Evolutionary conservation across 2,329 filamentous ascomycete genomes (phyloP), one percentile per base, ranked within the genome.

Genomic region (Diaporthe sp.): DNA sequence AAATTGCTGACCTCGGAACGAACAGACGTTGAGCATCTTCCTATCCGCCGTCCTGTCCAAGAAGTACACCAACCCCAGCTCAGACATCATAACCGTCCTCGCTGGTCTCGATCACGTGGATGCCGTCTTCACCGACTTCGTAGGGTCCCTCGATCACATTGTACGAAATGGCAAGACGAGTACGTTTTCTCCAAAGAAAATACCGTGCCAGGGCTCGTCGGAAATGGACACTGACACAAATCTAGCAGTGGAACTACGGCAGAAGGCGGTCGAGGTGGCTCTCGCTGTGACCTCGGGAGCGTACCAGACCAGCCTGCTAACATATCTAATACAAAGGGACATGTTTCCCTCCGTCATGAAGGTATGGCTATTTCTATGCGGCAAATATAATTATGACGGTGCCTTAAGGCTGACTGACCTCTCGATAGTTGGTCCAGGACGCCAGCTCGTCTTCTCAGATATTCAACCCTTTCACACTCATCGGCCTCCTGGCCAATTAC

Each of bases 341-440:
- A 88, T 98, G 49, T 99, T 99, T 81, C 96, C 96, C 28, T 93
- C 95, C 12, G 89, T 98, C 72, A 98, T 98, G 92, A 98, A 97
- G 91, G 95, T 97, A 83, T 74, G 86, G 75, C 39, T 13, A 19
- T 74, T 39, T 17, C n/a, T 10, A 22, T 31, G 39, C 6, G n/a
- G 7, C 17, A 25, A 15, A 13, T 44, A 17, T 34, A 12, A 31
- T 19, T 10, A 4, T 34, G 19, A 51, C 13, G n/a, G 6, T 9
- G 31, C 7, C 13, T n/a, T 25, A 53, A 49, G 9, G 31, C 55
- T 76, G 77, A 70, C 49, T 76, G 77, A 68, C 49, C 42, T 34
- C 72, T 31, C 25, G 22, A 0, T 78, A 95, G 94, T 94, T 95
- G 82, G 91, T 97, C 76, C 94, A 97, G 86, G 95, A 98, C 79